Percentiles rank a stretch among this genome's conserved stretches.
Evolutionary conservation across 2,329 filamentous ascomycete species (phyloP).

Genomic region (Fusarium abutilonis): DNA sequence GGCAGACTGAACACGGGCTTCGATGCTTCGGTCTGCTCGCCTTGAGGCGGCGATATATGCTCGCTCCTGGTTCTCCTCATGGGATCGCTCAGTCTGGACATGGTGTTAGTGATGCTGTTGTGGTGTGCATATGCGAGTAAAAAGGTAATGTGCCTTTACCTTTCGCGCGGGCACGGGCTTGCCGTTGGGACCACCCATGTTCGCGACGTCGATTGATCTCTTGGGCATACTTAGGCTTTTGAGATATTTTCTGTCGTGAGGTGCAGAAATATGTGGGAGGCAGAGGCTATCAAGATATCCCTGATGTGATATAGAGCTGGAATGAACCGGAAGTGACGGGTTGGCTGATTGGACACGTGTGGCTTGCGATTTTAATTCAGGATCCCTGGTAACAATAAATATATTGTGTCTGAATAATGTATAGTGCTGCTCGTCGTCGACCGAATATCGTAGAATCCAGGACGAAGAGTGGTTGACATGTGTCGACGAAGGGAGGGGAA

Average conservation of each 20-base stretch:
- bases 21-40: slow-evolving; percentile 84
- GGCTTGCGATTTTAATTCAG: neutral
- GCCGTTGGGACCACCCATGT: slow-evolving; percentile 44
- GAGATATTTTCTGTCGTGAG: neutral
- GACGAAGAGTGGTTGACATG: neutral
- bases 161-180: slow-evolving; percentile 45
- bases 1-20: slow-evolving; percentile 89
- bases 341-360: neutral
- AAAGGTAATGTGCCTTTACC: slow-evolving; percentile 34
- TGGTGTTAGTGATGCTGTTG: slow-evolving; percentile 2
- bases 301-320: neutral
- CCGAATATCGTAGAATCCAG: neutral
- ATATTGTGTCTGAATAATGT: neutral
- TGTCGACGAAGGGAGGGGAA: neutral
- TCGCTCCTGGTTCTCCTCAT: slow-evolving; percentile 85
- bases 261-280: neutral
- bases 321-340: neutral
- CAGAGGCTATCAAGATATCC: neutral
- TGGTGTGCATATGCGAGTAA: neutral
- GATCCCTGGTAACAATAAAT: neutral
- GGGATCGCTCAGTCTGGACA: slow-evolving; percentile 74
- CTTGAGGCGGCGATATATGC: slow-evolving; percentile 93
- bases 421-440: neutral
- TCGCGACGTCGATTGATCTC: slow-evolving; percentile 48
- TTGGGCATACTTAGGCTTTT: slow-evolving; percentile 51